Evolutionary conservation across 2,329 filamentous ascomycete species (phyloP).

Genomic region (Colletotrichum navitas): DNA sequence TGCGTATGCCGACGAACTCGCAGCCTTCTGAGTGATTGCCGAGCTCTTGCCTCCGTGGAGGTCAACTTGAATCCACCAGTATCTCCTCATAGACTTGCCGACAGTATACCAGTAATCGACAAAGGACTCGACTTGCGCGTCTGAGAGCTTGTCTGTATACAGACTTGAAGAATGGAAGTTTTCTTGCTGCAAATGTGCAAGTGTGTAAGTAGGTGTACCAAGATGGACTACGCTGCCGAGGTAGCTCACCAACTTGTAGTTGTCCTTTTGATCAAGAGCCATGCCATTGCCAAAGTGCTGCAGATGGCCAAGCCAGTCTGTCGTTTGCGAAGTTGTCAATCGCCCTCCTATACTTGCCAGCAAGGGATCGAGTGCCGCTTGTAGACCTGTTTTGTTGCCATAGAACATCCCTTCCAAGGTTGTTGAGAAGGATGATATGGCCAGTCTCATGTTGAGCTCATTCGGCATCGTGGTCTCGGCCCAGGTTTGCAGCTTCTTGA

Average conservation of each 20-base stretch:
- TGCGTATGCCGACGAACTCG: slow-evolving; percentile 51
- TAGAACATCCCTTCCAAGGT: slow-evolving; percentile 50
- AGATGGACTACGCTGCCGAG: too few species aligned
- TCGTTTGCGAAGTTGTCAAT: slow-evolving; percentile 49
- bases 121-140: slow-evolving; percentile 44
- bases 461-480: slow-evolving; percentile 38
- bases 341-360: slow-evolving; percentile 45
- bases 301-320: slow-evolving; percentile 50
- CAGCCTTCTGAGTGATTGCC: slow-evolving; percentile 48
- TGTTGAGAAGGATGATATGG: slow-evolving; percentile 28
- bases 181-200: slow-evolving; percentile 44
- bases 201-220: neutral
- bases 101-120: slow-evolving; percentile 47
- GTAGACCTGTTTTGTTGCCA: slow-evolving; percentile 42
- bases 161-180: slow-evolving; percentile 49
- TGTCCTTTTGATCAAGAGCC: slow-evolving; percentile 48
- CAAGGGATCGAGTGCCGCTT: slow-evolving; percentile 43
- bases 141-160: slow-evolving; percentile 46
- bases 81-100: slow-evolving; percentile 45
- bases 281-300: slow-evolving; percentile 51
- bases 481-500: slow-evolving; percentile 46
- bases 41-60: slow-evolving; percentile 53
- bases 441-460: slow-evolving; percentile 50
- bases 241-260: slow-evolving; percentile 42
- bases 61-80: slow-evolving; percentile 53